Evolutionary conservation across 768 basidiomycete species (phyloP).

Genomic region (Serendipita vermifera): DNA sequence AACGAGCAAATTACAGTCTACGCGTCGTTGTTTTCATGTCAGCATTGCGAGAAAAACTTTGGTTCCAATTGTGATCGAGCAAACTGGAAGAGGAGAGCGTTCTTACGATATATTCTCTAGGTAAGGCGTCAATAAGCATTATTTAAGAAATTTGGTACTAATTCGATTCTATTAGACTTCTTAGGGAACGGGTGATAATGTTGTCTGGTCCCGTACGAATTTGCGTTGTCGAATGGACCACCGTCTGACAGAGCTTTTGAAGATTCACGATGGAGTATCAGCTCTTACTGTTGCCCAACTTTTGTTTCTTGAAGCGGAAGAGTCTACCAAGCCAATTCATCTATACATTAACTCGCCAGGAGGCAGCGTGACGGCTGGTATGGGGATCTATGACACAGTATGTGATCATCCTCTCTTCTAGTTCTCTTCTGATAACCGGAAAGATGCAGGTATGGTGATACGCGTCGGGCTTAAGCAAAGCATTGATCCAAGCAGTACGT

Average conservation of each 20-base stretch:
- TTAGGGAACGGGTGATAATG: slow-evolving; percentile 92
- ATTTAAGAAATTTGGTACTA: not conserved
- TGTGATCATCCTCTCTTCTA: slow-evolving; percentile 18
- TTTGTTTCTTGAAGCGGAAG: slow-evolving; percentile 92
- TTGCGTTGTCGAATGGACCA: not conserved
- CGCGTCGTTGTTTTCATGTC: slow-evolving; percentile 40
- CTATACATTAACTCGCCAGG: slow-evolving; percentile 96
- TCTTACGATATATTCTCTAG: slow-evolving; percentile 96
- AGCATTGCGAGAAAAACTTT: slow-evolving; percentile 38
- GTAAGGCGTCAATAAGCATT: no score
- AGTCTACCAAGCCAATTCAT: slow-evolving; percentile 86
- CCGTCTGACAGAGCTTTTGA: slow-evolving; percentile 11
- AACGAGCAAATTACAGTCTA: slow-evolving; percentile 12
- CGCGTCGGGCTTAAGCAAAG: not conserved
- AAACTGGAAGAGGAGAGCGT: slow-evolving; percentile 77
- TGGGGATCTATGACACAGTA: slow-evolving; percentile 97
- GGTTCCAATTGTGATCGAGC: slow-evolving; percentile 88
- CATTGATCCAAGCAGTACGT: slow-evolving; percentile 50
- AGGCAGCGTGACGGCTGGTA: slow-evolving; percentile 87
- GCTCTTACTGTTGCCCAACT: slow-evolving; percentile 83
- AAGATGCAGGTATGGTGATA: slow-evolving; percentile 56
- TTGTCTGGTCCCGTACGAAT: slow-evolving; percentile 71
- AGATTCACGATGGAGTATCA: slow-evolving; percentile 87
- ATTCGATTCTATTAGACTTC: slow-evolving; percentile 26
- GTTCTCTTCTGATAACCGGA: slow-evolving; percentile 1